A percentile compares a stretch with the other conserved stretches of the same genome.
These are phyloP conservation scores for Metarhizium robertsii DNA, from an alignment of 2,329 filamentous ascomycete species.

Conservation along the genomic window DNA sequence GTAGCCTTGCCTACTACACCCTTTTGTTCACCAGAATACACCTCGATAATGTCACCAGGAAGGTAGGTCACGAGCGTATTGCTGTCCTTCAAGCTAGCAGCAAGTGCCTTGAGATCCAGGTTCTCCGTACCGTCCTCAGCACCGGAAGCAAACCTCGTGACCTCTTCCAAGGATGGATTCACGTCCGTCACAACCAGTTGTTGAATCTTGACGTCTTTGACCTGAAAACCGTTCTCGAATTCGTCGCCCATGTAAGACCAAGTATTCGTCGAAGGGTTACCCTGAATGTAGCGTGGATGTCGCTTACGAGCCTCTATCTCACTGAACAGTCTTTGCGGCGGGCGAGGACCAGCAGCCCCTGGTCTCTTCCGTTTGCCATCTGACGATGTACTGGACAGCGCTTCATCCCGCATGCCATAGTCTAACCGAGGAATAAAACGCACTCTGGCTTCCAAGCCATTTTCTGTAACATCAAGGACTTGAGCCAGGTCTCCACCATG, in stretches of 20 bases:
- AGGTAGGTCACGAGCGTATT: constrained; percentile 76
- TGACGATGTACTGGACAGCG: constrained; percentile 30
- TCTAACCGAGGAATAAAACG: constrained; percentile 84
- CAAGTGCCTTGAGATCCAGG: constrained; percentile 82
- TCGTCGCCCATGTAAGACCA: constrained; percentile 84
- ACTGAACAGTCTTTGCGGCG: constrained; percentile 85
- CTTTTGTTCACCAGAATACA: constrained; percentile 90
- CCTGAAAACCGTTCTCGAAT: constrained; percentile 85
- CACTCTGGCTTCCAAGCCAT: constrained; percentile 80
- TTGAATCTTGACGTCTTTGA: constrained; percentile 90
- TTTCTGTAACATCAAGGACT: constrained; percentile 85
- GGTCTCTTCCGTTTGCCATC: constrained; percentile 76
- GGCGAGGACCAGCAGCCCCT: constrained; percentile 53
- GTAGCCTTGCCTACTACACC: constrained; percentile 80
- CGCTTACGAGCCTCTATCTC: constrained; percentile 87
- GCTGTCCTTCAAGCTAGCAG: constrained; percentile 79
- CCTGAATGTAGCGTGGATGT: constrained; percentile 53
- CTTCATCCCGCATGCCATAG: constrained; percentile 80
- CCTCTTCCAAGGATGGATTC: constrained; percentile 87
- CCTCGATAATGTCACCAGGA: constrained; percentile 91
- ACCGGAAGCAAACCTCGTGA: constrained; percentile 85
- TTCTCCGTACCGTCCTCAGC: constrained; percentile 90
- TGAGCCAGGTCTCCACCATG: constrained; percentile 87
- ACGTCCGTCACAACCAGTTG: constrained; percentile 80
- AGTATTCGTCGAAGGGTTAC: constrained; percentile 67